Base-by-base conservation (phyloP, 2,329 filamentous ascomycete genomes). In the Apiospora koreana region DNA sequence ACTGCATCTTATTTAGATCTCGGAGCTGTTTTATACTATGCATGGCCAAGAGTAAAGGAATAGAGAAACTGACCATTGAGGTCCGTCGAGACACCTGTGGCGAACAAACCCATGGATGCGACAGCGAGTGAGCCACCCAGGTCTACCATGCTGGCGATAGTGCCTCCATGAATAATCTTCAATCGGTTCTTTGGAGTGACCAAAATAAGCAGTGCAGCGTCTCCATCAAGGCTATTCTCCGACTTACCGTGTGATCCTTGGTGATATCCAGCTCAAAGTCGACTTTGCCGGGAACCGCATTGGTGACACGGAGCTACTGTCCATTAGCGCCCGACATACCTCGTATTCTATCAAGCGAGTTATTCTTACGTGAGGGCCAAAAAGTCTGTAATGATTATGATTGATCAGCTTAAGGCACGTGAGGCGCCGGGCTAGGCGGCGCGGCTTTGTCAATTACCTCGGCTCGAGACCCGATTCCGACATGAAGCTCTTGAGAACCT, bases 401-500 rank as follows among this genome's bases (percentile, higher is more conserved):
- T 38, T 62, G 54, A 62, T 38, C 54, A 62, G 54, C 50, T 35
- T 35, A 12, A 16, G 28, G 28, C 10, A 21, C 28, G 28, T 31
- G 50, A 31, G 50, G 28, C 25, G 41, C 64, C 41, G 23, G 38
- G 23, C 25, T n/a, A 46, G 65, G 42, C 45, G 25, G 42, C 65
- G 28, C 21, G 38, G 54, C 54, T 7, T 38, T 62, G 54, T n/a
- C 31, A 78, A 83, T 76, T 79, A 97, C 95, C 93, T 93, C 79
- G 94, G 94, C 81, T 98, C 95, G 25, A 98, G 83, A 8, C 95
- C 95, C 6, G 94, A 97, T 73, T 94, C 93, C 74, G 89, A 88
- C 83, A 93, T 89, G 81, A 98, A 98, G 1, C 93, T 95, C 79
- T 93, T 92, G 85, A 94, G 88, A 65, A 97, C 94, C 94, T 96